These are phyloP conservation scores for Physcomitrellopsis africana DNA, from an alignment of 225 moss, liverwort and hornwort species.

Conservation along the genomic window DNA sequence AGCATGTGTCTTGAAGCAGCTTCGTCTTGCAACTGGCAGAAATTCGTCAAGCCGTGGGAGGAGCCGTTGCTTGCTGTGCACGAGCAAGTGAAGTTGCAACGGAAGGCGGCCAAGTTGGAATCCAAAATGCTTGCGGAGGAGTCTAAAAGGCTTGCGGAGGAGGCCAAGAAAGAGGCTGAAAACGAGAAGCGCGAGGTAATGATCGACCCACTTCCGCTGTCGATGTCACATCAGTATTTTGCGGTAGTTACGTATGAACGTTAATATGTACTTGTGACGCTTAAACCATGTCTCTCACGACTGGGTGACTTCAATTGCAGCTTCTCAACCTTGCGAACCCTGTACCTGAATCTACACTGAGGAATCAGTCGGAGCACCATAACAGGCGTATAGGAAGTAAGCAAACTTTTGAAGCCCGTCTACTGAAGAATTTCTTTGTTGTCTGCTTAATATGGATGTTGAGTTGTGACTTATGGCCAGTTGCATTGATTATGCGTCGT, in stretches of 20 bases:
- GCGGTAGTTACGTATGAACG: background rate
- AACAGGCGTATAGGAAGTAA: conserved; percentile 50
- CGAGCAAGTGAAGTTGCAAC: conserved; percentile 37
- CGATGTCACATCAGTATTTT: background rate
- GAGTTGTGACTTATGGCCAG: background rate
- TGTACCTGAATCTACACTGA: conserved; percentile 40
- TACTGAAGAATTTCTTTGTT: background rate
- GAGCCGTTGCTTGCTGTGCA: conserved; percentile 38
- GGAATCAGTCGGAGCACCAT: conserved; percentile 34
- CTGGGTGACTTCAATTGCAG: conserved; percentile 29
- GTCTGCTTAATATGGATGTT: background rate
- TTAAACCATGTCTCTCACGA: background rate
- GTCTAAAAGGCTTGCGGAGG: conserved; percentile 37
- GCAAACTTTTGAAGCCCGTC: conserved; percentile 1
- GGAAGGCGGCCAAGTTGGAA: conserved; percentile 42
- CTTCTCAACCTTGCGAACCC: conserved; percentile 44
- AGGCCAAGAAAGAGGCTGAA: conserved; percentile 45
- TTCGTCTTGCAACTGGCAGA: conserved; percentile 29
- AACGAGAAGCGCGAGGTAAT: conserved; percentile 40
- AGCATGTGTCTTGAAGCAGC: background rate
- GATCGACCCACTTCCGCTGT: background rate
- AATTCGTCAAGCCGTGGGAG: conserved; percentile 35
- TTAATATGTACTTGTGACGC: background rate
- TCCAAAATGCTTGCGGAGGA: conserved; percentile 41
- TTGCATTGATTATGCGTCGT: background rate